Evolutionary conservation across 495 filamentous ascomycete species (phyloP), one percentile per base, ranked within the genome.

Genomic region (Penicillium parvum): DNA sequence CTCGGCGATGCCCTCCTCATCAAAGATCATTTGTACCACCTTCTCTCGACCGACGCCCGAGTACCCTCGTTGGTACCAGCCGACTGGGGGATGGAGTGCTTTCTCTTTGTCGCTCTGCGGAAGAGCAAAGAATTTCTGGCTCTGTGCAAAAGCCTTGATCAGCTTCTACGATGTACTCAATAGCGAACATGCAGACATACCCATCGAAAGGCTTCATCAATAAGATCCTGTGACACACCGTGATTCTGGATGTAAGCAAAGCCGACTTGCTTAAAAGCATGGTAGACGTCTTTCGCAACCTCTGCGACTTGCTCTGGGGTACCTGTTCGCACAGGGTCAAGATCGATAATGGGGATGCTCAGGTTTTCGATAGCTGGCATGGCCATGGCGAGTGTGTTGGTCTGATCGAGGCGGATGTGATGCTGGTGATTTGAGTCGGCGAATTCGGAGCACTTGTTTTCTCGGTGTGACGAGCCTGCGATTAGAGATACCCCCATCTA

Each of bases 51-150:
- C 40, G 28, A 42, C 33, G 9, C 40, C 40, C 7, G 40, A 42
- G n/a, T 42, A 42, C 4, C 40, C 40, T 15, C 40, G 40, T 6
- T 42, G 40, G 21, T 42, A 42, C 40, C 40, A 42, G 29, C 40
- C 40, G 18, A 30, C 29, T 9, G 40, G 19, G 10, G 39, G 40
- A 14, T 46, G 25, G 2, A 28, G 30, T 10, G 27, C 49, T 21
- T 72, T 57, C 37, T 58, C 49, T 37, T 71, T 72, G 18, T 56
- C 52, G 7, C 59, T 52, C 3, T 37, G 34, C 5, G 52, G 45
- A 7, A 71, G 55, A 17, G 49, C 55, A 43, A 66, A 71, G 10
- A 46, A 40, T 7, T 29, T 42, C 12, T 34, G 40, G 9, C 40
- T 42, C 40, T 42, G 19, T 20, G 9, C 5, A 5, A 4, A 30